Percentiles rank a stretch among this genome's conserved stretches.
Conservation (phyloP, 495 filamentous ascomycete species). For the Halenospora varia region DNA sequence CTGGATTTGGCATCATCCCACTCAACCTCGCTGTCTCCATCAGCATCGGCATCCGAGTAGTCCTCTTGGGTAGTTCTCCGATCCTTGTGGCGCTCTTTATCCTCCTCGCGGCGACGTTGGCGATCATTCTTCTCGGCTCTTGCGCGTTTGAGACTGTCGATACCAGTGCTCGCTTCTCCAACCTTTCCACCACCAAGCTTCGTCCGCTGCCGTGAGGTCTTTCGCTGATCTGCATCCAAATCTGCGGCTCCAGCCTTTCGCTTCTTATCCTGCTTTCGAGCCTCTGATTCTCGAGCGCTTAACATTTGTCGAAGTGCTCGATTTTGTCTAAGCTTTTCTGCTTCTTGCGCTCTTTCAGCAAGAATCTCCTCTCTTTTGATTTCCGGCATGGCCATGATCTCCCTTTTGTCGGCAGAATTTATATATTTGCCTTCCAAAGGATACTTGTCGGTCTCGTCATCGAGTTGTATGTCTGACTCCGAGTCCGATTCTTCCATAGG, state of each 20-base stretch:
- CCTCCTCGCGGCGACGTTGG: conserved; percentile 65
- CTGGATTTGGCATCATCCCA: conserved; percentile 49
- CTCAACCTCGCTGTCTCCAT: conserved; percentile 77
- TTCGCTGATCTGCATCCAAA: conserved; percentile 64
- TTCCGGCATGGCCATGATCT: conserved; percentile 84
- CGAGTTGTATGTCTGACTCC: conserved; percentile 56
- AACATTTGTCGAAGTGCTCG: conserved; percentile 77
- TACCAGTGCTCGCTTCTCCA: conserved; percentile 69
- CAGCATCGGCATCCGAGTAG: conserved; percentile 60
- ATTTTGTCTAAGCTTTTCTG: conserved; percentile 77
- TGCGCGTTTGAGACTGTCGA: conserved; percentile 79
- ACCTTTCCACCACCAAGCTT: conserved; percentile 73
- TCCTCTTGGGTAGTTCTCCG: conserved; percentile 43
- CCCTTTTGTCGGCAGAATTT: conserved; percentile 70
- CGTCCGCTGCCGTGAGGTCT: conserved; percentile 79
- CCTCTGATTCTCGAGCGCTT: conserved; percentile 58
- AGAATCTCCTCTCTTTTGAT: conserved; percentile 86
- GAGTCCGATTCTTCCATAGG: conserved; percentile 89
- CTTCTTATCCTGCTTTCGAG: conserved; percentile 60
- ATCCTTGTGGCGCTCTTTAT: conserved; percentile 53
- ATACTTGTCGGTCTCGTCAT: conserved; percentile 64
- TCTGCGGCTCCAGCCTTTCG: conserved; percentile 74
- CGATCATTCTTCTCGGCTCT: conserved; percentile 80
- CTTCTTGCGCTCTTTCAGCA: conserved; percentile 78
- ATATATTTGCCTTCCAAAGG: conserved; percentile 86